Evolutionary conservation across 2,329 filamentous ascomycete species (phyloP).

Genomic region (Colletotrichum karsti): DNA sequence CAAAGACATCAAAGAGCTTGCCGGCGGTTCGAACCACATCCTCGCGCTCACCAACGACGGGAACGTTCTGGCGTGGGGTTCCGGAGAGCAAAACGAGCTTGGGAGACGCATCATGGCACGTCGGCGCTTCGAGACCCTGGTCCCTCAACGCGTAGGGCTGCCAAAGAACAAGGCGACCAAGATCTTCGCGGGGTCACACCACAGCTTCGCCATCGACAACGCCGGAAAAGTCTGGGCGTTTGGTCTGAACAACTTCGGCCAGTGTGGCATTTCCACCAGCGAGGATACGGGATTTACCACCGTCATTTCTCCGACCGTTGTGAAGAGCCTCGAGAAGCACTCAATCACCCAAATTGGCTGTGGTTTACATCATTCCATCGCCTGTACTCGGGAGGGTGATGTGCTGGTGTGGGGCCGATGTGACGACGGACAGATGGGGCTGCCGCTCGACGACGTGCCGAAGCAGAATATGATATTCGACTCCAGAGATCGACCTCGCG

Average conservation of each 20-base stretch:
- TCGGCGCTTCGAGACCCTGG: constrained; percentile 54
- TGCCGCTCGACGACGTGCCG: constrained; percentile 59
- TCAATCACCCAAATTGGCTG: constrained; percentile 66
- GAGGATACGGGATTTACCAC: constrained; percentile 33
- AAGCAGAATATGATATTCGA: constrained; percentile 69
- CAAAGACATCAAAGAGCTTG: constrained; percentile 59
- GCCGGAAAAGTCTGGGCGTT: constrained; percentile 73
- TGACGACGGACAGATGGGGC: constrained; percentile 62
- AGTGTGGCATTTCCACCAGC: constrained; percentile 63
- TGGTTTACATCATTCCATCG: constrained; percentile 72
- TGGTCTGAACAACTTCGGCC: constrained; percentile 77
- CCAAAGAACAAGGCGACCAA: constrained; percentile 42
- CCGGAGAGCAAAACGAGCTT: constrained; percentile 55
- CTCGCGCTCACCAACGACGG: constrained; percentile 61
- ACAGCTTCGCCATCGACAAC: constrained; percentile 73
- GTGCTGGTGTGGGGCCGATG: constrained; percentile 58
- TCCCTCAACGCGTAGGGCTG: constrained; percentile 45
- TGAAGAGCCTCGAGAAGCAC: constrained; percentile 61
- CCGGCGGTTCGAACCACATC: constrained; percentile 65
- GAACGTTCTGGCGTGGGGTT: constrained; percentile 64
- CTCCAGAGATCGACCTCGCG: constrained; percentile 69
- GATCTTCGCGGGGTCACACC: constrained; percentile 67
- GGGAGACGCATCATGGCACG: constrained; percentile 58
- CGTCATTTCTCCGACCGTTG: constrained; percentile 62
- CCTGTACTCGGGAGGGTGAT: constrained; percentile 48